Percentiles rank a stretch among this genome's conserved stretches.
Evolutionary conservation across 352 stramenopile genomes (phyloP).

Genomic region (Phytophthora litchii): DNA sequence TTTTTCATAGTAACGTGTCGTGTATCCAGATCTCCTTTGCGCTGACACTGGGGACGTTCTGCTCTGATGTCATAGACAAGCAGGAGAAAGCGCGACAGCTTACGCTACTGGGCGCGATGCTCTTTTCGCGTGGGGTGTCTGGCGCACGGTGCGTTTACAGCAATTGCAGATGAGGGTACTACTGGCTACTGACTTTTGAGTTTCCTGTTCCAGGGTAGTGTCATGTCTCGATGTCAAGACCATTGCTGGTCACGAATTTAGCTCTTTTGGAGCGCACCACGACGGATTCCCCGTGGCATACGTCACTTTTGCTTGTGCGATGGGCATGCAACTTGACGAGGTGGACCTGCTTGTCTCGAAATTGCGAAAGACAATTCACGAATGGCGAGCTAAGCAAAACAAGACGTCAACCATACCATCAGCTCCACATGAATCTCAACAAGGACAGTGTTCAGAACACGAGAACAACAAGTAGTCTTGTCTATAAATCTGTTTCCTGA

Average conservation of each 20-base stretch:
- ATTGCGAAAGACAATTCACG: slow-evolving; percentile 91
- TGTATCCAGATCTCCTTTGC: slow-evolving; percentile 74
- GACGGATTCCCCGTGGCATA: slow-evolving; percentile 92
- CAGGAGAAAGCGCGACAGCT: slow-evolving; percentile 47
- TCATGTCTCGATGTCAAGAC: slow-evolving; percentile 82
- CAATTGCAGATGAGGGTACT: neutral
- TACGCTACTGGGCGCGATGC: slow-evolving; percentile 97
- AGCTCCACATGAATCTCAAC: slow-evolving; percentile 8
- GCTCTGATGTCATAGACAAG: slow-evolving; percentile 22
- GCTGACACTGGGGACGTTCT: slow-evolving; percentile 90
- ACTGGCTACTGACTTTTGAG: slow-evolving; percentile 3
- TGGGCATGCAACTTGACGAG: slow-evolving; percentile 93
- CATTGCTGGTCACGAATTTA: slow-evolving; percentile 92
- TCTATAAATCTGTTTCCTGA: slow-evolving; percentile 41
- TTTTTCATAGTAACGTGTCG: slow-evolving; percentile 1
- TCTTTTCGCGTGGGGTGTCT: slow-evolving; percentile 97
- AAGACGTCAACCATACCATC: slow-evolving; percentile 1
- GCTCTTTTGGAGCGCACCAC: slow-evolving; percentile 93
- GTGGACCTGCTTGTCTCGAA: slow-evolving; percentile 93
- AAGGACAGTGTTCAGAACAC: neutral
- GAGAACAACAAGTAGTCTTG: slow-evolving; percentile 20
- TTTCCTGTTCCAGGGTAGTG: slow-evolving; percentile 77
- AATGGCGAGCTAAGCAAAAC: slow-evolving; percentile 73
- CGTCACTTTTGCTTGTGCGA: slow-evolving; percentile 96
- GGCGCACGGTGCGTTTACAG: slow-evolving; percentile 79